Conservation (phyloP, 2,329 filamentous ascomycete genomes). For the Verticillium dahliae region DNA sequence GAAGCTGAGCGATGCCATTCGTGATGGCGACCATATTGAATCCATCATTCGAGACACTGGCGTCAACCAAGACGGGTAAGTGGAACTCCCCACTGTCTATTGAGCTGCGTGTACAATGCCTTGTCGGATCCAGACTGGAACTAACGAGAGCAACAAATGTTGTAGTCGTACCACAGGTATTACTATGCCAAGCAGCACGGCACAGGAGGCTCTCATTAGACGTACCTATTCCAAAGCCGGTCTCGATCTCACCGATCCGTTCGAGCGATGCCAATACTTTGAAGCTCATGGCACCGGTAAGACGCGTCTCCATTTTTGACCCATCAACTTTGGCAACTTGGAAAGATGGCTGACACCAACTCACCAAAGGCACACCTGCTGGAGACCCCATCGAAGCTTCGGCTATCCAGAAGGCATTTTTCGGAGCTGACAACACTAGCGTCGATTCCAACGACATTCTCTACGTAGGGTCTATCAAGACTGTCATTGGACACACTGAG, state of each 20-base stretch:
- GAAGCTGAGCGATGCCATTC: slow-evolving; percentile 32
- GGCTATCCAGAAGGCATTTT: slow-evolving; percentile 16
- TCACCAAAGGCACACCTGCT: slow-evolving; percentile 11
- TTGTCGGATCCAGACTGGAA: too few species aligned
- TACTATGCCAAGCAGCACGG: slow-evolving; percentile 25
- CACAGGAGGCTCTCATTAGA: slow-evolving; percentile 20
- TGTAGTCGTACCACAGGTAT: slow-evolving; percentile 18
- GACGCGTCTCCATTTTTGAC: too few species aligned
- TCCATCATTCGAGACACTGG: slow-evolving; percentile 16
- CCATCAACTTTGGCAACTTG: too few species aligned
- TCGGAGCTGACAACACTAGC: not conserved
- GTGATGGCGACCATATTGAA: slow-evolving; percentile 18
- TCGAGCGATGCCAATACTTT: slow-evolving; percentile 11
- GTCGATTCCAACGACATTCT: not conserved
- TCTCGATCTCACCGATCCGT: slow-evolving; percentile 3
- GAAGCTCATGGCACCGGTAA: slow-evolving; percentile 31
- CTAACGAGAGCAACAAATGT: too few species aligned
- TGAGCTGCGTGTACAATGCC: too few species aligned
- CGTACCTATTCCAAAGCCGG: slow-evolving; percentile 15
- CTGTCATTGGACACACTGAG: slow-evolving; percentile 20
- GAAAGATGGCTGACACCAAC: too few species aligned
- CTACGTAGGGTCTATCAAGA: slow-evolving; percentile 14
- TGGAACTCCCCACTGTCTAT: too few species aligned
- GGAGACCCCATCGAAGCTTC: slow-evolving; percentile 29
- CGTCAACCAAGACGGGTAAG: slow-evolving; percentile 13